Base-by-base conservation (phyloP, 75 land plant genomes). In the Pinus taeda region DNA sequence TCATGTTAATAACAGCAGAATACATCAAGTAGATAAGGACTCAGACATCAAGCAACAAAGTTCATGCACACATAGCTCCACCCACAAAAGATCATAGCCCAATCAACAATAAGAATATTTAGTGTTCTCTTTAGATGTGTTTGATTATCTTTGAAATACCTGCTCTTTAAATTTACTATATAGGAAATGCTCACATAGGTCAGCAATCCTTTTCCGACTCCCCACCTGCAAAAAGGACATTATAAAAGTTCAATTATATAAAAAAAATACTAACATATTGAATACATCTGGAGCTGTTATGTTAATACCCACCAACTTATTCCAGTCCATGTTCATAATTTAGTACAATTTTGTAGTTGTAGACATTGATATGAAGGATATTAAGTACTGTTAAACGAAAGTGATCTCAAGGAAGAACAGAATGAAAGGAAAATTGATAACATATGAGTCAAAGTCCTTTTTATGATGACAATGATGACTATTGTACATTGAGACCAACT, bases 111-210 rank as follows among this genome's bases (percentile, higher is more conserved):
- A 67, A 67, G 20, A 37, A 65, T 33, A 37, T 65, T n/a, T n/a
- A 69, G 20, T 17, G 20, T 39, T 42, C 53, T 39, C 22, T 49
- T 49, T 49, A n/a, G 49, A 69, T 42, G 14, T 69, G 30, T 13
- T 69, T 69, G 39, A 65, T 65, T 36, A 65, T n/a, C 72, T 69
- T 18, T 69, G 18, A 69, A 29, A 39, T 84, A 93, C 96, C 96
- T 96, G 88, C 71, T 92, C 86, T 74, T 86, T 88, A 70, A 96
- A 89, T 15, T 77, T 82, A 37, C 87, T 85, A 73, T 82, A 90
- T 78, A 93, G 64, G 74, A 90, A 96, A 69, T 78, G 80, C 78
- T 96, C 98, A 75, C 98, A 96, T 75, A 77, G 75, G 42, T 71
- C 83, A 17, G 75, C 78, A 78, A 93, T 57, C 26, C 57, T 82